Evolutionary conservation across 495 filamentous ascomycete genomes (phyloP), one percentile per base, ranked within the genome.

Genomic region (Penicillium odoratum): DNA sequence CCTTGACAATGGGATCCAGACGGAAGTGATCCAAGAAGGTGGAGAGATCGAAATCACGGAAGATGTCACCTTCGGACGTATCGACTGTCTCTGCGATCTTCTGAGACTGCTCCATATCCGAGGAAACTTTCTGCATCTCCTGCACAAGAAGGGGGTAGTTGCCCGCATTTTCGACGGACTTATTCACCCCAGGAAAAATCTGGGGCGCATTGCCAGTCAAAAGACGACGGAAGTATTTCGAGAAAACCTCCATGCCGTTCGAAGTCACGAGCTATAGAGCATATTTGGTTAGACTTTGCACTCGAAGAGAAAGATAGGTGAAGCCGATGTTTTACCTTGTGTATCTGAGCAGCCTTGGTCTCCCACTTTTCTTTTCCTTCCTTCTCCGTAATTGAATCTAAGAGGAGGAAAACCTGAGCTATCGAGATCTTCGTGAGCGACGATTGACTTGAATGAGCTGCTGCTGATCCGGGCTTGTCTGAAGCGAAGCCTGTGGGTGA

Each of bases 191-290:
- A 7, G 90, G 86, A 68, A 96, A 97, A 52, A 97, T 92, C 61
- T 91, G 88, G 50, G 85, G 78, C 57, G 91, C 88, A 82, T 95
- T 96, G 67, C 83, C 83, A 70, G 84, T 87, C 53, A 97, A 82
- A 66, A 97, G 81, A 69, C 92, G 90, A 69, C 88, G 85, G 74
- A 97, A 95, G 73, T 93, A 97, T 77, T 88, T 95, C 36, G 87
- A 83, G 74, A 89, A 97, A 63, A 94, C 91, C 78, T 96, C 93
- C 92, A 97, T 97, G 69, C 91, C 91, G 93, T 94, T 85, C 59
- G 92, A 91, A 81, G 94, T 88, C 69, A 96, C 86, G 62, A 97
- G 84, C 92, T 96, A 63, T 28, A 38, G 56, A 48, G 7, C 25
- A 50, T 51, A 60, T 16, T 59, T 59, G 44, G 44, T 71, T 29